Conservation (phyloP, 768 basidiomycete species). For the Ramaria sp. region DNA sequence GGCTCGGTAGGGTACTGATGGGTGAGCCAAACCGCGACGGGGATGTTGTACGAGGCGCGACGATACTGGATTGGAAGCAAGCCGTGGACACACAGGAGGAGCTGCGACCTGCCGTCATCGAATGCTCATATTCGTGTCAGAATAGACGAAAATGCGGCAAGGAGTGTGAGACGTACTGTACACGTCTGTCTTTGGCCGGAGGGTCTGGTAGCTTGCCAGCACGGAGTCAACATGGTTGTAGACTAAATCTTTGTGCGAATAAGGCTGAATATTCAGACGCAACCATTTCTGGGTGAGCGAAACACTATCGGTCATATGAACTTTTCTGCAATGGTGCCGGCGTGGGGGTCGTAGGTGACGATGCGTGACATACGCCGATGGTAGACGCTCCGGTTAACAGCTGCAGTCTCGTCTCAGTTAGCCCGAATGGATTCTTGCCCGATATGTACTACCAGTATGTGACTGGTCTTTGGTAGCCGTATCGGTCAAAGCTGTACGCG, state of each 20-base stretch:
- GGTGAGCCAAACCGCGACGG: conserved; percentile 80
- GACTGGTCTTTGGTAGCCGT: too few relatives aligned
- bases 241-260: conserved; percentile 44
- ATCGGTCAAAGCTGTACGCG: too few relatives aligned
- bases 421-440: too few relatives aligned
- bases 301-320: neutral
- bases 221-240: conserved; percentile 51
- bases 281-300: conserved; percentile 45
- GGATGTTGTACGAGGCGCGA: conserved; percentile 80
- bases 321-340: too few relatives aligned
- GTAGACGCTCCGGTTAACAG: neutral
- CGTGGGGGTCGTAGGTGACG: too few relatives aligned
- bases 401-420: too few relatives aligned
- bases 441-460: too few relatives aligned
- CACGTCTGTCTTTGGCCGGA: conserved; percentile 72
- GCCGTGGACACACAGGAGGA: conserved; percentile 86
- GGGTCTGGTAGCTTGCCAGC: conserved; percentile 42
- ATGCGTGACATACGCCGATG: neutral
- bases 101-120: conserved; percentile 88
- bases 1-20: conserved; percentile 73
- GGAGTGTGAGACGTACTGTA: conserved; percentile 39
- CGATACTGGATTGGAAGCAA: conserved; percentile 81
- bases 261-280: conserved; percentile 48
- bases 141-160: conserved; percentile 9
- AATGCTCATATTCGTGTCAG: conserved; percentile 43